Evolutionary conservation across 176 grass and related monocot genomes (phyloP), one percentile per base, ranked within the genome.

Genomic region (Secale cereale): DNA sequence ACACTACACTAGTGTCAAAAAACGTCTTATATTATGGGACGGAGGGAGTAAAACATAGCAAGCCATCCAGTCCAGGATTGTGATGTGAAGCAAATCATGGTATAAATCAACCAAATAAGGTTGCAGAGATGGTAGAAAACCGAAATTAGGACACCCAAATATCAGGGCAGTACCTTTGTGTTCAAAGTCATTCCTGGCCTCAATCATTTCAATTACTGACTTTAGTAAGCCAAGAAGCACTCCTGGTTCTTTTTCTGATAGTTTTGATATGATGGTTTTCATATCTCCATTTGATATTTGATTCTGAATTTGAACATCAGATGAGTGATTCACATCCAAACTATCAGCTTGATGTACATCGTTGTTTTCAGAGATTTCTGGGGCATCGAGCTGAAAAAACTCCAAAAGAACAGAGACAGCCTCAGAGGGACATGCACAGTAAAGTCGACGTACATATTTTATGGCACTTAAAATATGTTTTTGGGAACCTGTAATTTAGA

Each of bases 161-260:
- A 37, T 63, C 85, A 81, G 32, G 64, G 70, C 54, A 88, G 40
- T 90, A 92, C 84, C 80, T 77, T 87, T 72, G 65, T 29, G 36
- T 82, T 81, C 65, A 4, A 92, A 41, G 81, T 54, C 41, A 79
- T 97, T 82, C 70, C 59, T 70, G 48, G 29, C 33, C 19, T 94
- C 97, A 19, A 99, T 91, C 69, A 76, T 91, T 88, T 94, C 91
- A 91, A 96, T 48, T 63, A 95, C 81, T 22, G 76, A 83, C 89
- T 94, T 96, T 28, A 99, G 76, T 63, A 92, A 50, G 84, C 88
- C 88, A 41, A 99, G 71, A 54, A 96, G 64, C 40, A 99, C 89
- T 56, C 88, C 91, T 45, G 97, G 93, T 83, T 93, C 91, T 83
- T 94, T 99, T n/a, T 83, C 84, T 36, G 90, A 87, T 16, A 99